Conservation (phyloP, 2,329 filamentous ascomycete species). For the Chrysoporthe cubensis region DNA sequence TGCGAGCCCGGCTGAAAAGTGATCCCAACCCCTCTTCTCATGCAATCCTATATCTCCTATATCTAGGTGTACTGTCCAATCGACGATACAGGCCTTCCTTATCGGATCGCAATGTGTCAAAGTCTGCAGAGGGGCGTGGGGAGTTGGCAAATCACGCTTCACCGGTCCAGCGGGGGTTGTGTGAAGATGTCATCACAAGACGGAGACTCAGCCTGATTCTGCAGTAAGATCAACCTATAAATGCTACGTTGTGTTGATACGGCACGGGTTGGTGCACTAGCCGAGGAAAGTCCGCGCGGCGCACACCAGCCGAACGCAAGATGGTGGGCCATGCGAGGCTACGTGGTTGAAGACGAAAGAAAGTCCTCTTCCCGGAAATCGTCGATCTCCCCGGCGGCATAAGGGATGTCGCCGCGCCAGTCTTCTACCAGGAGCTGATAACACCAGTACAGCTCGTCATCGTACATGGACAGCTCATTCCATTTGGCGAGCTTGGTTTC, state of each 20-base stretch:
- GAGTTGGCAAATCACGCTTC: background rate
- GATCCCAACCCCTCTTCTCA: background rate
- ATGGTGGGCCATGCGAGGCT: background rate
- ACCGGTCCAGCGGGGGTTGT: background rate
- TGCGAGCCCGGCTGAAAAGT: background rate
- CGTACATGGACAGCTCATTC: background rate
- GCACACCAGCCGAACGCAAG: too few relatives aligned
- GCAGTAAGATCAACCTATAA: background rate
- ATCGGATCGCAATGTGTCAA: background rate
- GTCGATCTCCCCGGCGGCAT: background rate
- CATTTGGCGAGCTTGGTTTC: background rate
- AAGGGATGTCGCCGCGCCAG: background rate
- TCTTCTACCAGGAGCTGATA: constrained; percentile 1
- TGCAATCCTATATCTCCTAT: background rate
- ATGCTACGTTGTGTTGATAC: background rate
- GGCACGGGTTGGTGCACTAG: background rate
- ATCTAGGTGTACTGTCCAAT: background rate
- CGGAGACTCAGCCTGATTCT: background rate
- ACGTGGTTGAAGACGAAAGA: background rate
- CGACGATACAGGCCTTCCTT: background rate
- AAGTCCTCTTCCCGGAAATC: background rate
- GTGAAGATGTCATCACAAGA: background rate
- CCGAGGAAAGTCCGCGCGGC: background rate
- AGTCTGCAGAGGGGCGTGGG: background rate
- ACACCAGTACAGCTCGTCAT: constrained; percentile 4